Evolutionary conservation across 495 filamentous ascomycete species (phyloP), one percentile per base, ranked within the genome.

Genomic region (Talaromyces ruber): DNA sequence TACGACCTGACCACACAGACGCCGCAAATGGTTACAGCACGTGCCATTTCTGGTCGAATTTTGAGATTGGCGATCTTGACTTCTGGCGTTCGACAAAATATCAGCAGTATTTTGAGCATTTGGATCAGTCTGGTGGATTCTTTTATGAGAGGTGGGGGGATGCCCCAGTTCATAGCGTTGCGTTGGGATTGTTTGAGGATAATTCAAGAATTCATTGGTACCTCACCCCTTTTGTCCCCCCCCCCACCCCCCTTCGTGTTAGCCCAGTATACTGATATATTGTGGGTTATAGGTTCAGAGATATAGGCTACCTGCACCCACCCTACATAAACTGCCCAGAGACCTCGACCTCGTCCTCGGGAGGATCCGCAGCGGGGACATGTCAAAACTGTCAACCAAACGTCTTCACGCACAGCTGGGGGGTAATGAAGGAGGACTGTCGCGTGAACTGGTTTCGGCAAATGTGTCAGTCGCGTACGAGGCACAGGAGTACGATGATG

Each of bases 41-140:
- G 16, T 99, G 95, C 74, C 95, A 99, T 76, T 99, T 99, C 80
- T 99, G 95, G 95, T 91, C 85, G 63, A 99, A 99, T 76, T 99
- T 99, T 68, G 95, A 99, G 76, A 95, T 99, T 66, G 95, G 86
- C 28, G 92, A 97, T 71, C 84, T 99, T 83, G 84, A 82, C 62
- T 97, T 99, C 78, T 99, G 93, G 91, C 81, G 95, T 7, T 88
- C 91, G 66, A 83, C 92, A 72, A 81, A 84, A 57, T 99, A 99
- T 72, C 88, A 93, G 71, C 89, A 92, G 58, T 99, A 97, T 72
- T 99, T 99, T 75, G 86, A 97, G 71, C 91, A 97, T 72, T 78
- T 99, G 39, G 95, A 99, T 76, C 75, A 81, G 56, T 89, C 92
- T 61, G 91, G 91, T 59, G 91, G 91, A 21, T 96, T 96, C 80